Evolutionary conservation across 1,284 basidiomycete genomes (phyloP), one percentile per base, ranked within the genome.

Genomic region (Thelephora terrestris): DNA sequence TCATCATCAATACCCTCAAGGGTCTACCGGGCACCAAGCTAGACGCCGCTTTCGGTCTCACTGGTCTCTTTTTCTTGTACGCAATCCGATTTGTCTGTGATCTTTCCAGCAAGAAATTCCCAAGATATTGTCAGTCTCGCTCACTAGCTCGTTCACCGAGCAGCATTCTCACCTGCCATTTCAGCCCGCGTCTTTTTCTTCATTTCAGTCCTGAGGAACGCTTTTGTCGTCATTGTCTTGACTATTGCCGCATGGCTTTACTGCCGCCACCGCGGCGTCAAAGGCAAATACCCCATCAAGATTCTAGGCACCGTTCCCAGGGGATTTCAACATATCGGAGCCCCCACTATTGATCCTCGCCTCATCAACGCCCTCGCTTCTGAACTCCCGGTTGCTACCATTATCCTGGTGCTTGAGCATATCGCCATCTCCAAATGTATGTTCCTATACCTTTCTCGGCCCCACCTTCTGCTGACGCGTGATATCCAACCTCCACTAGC

Each of bases 371-470:
- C 85, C 2, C 71, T 98, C 50, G 88, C 76, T 4, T 69, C 80
- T 10, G 74, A 96, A 55, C 68, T 99, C 4, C 94, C 94, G 2
- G 86, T 96, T 12, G 88, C 94, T 37, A 94, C 92, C 5, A 95
- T 99, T 61, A 89, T 99, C 57, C 75, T 99, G 39, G 74, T 99
- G 14, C 76, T 99, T 46, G 95, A 99, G 65, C 96, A 99, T 69
- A 97, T 99, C 54, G 87, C 94, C 43, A 99, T 98, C 57, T 81
- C 89, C 24, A 93, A 92, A 67, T 90, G 85, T 87, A 62, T 54
- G 78, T 64, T 47, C 27, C 18, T 17, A 29, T 23, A 21, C 34
- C 44, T 20, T 24, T 7, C 17, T 10, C 21, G 2, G 32, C 10
- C 18, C 10, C 24, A 27, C 20, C 35, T 35, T 20, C 29, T 45